Evolutionary conservation across 1,284 basidiomycete species (phyloP).

Genomic region (Sporisorium scitamineum): DNA sequence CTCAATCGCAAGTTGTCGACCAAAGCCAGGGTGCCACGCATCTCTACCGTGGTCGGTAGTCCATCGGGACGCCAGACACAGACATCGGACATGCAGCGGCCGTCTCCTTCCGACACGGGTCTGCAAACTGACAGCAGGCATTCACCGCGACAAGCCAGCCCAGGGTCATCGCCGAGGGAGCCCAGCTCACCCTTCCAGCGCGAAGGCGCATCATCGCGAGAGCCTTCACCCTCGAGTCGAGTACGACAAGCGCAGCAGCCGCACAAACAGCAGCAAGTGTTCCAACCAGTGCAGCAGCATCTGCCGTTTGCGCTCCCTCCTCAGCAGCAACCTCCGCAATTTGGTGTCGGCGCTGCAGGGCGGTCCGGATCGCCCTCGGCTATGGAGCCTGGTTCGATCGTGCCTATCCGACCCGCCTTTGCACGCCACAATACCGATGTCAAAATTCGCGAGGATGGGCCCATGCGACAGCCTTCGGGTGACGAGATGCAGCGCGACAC

Average conservation of each 20-base stretch:
- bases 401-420: constrained; percentile 79
- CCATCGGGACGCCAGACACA: constrained; percentile 75
- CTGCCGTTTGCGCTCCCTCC: constrained; percentile 36
- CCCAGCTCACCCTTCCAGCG: constrained; percentile 38
- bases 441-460: constrained; percentile 83
- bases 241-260: constrained; percentile 17
- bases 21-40: constrained; percentile 88
- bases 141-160: constrained; percentile 39
- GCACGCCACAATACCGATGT: constrained; percentile 86
- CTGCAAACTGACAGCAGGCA: constrained; percentile 32
- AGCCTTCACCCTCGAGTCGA: constrained; percentile 33
- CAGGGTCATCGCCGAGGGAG: constrained; percentile 33
- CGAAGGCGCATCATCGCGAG: constrained; percentile 31
- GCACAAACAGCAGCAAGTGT: constrained; percentile 30
- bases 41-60: constrained; percentile 94
- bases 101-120: constrained; percentile 46
- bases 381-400: constrained; percentile 59
- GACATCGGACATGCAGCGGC: constrained; percentile 46
- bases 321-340: constrained; percentile 67
- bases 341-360: constrained; percentile 17
- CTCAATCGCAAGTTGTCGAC: constrained; percentile 94
- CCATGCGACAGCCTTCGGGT: constrained; percentile 58
- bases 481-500: constrained; percentile 52
- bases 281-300: constrained; percentile 45
- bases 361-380: constrained; percentile 37